Evolutionary conservation across 768 basidiomycete species (phyloP).

Genomic region (Naganishia vaughanmartiniae): DNA sequence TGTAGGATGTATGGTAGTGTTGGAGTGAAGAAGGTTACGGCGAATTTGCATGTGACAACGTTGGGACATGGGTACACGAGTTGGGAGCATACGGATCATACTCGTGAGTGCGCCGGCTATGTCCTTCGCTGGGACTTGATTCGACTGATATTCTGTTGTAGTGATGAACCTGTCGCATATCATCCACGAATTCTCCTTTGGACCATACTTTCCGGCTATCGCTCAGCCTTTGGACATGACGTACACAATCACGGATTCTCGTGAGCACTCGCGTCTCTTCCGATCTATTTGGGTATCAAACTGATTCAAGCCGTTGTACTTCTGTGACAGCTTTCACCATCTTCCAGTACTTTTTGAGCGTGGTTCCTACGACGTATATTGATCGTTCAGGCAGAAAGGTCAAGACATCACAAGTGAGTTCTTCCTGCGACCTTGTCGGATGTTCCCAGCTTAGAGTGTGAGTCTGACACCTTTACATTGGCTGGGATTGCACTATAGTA

Average conservation of each 20-base stretch:
- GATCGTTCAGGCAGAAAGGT: slow-evolving; percentile 57
- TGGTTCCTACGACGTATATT: slow-evolving; percentile 88
- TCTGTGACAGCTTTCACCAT: slow-evolving; percentile 68
- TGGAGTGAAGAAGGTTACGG: slow-evolving; percentile 82
- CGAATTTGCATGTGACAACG: slow-evolving; percentile 90
- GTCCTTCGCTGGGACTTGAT: neutral
- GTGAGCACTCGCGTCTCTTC: slow-evolving; percentile 55
- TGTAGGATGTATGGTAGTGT: slow-evolving; percentile 84
- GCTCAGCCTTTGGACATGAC: slow-evolving; percentile 90
- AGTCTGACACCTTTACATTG: neutral
- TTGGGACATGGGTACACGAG: slow-evolving; percentile 92
- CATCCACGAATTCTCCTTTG: slow-evolving; percentile 95
- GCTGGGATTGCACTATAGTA: slow-evolving; percentile 58
- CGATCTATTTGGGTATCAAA: neutral
- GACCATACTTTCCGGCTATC: slow-evolving; percentile 92
- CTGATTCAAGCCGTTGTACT: neutral
- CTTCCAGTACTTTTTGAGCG: slow-evolving; percentile 91
- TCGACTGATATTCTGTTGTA: slow-evolving; percentile 43
- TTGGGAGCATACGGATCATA: slow-evolving; percentile 80
- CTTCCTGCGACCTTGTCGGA: neutral
- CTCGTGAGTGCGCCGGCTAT: slow-evolving; percentile 59
- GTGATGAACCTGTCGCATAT: slow-evolving; percentile 97
- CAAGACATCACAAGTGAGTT: slow-evolving; percentile 46
- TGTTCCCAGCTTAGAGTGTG: neutral
- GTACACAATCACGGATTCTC: slow-evolving; percentile 68